phyloP scores from a whole-genome alignment of 257 asterid genomes.

The Solanum etuberosum region DNA sequence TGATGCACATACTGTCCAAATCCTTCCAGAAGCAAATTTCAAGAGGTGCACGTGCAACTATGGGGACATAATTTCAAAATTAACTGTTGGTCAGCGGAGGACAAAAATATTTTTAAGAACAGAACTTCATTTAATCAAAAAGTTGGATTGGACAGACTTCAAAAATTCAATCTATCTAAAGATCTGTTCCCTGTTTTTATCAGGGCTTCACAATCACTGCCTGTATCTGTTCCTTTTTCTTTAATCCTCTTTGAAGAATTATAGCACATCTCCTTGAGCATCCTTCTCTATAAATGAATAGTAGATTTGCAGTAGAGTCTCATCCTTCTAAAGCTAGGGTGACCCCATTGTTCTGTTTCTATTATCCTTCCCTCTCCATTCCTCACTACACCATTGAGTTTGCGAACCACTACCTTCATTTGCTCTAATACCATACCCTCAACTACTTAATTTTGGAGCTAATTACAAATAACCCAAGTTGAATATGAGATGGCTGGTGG shows the following conservation, averaged over 20 bases:
- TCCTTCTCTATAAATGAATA: background rate
- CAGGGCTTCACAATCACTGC: background rate
- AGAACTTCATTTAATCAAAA: background rate
- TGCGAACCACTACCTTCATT: background rate
- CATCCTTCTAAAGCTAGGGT: background rate
- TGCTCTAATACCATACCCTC: background rate
- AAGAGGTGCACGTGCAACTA: background rate
- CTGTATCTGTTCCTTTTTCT: background rate
- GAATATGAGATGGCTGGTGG: background rate
- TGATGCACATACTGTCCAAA: background rate
- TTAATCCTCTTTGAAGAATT: background rate
- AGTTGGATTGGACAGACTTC: background rate
- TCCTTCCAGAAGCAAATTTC: background rate
- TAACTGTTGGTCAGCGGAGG: background rate
- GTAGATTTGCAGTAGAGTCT: background rate
- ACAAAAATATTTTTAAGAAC: background rate
- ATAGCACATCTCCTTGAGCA: background rate
- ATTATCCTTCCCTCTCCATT: background rate
- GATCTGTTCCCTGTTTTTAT: background rate
- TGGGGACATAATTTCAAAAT: background rate
- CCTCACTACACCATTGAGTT: background rate
- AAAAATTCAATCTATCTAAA: background rate
- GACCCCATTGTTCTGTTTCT: background rate
- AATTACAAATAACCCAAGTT: background rate
- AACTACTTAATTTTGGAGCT: background rate